Percentiles rank a stretch among this genome's conserved stretches.
These are phyloP conservation scores for Penicillium verhagenii DNA, from an alignment of 495 filamentous ascomycete species.

Conservation along the genomic window DNA sequence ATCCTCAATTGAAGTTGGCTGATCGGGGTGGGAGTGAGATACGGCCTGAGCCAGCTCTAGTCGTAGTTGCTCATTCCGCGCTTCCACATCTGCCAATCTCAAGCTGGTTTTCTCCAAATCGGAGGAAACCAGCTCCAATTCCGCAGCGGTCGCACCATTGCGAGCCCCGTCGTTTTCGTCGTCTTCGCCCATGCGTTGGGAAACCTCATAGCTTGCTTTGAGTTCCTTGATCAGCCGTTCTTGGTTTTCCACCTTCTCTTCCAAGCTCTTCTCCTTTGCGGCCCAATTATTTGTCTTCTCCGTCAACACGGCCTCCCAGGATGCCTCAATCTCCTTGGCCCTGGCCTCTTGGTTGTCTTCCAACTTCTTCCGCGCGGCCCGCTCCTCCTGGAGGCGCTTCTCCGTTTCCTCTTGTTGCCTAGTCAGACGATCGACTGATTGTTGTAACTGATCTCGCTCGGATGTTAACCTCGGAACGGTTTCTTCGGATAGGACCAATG, in stretches of 20 bases:
- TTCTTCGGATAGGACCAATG: conserved; percentile 85
- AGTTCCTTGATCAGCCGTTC: conserved; percentile 90
- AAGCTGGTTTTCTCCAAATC: conserved; percentile 89
- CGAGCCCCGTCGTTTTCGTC: conserved; percentile 58
- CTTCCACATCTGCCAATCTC: conserved; percentile 86
- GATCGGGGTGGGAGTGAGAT: conserved; percentile 65
- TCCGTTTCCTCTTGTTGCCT: conserved; percentile 88
- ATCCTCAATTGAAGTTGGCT: conserved; percentile 64
- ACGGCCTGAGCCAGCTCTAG: conserved; percentile 86
- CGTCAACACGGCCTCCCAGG: conserved; percentile 86
- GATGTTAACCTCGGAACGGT: conserved; percentile 81
- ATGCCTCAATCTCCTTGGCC: conserved; percentile 82
- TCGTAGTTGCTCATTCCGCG: conserved; percentile 89
- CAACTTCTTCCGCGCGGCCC: conserved; percentile 64
- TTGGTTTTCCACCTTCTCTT: conserved; percentile 92
- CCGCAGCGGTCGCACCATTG: conserved; percentile 72
- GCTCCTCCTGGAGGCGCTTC: conserved; percentile 68
- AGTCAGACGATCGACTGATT: conserved; percentile 76
- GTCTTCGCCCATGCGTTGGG: conserved; percentile 77
- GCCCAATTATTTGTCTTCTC: conserved; percentile 98
- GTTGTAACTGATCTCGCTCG: conserved; percentile 84
- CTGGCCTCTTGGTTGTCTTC: conserved; percentile 74
- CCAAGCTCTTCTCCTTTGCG: conserved; percentile 86
- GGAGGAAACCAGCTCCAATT: conserved; percentile 87
- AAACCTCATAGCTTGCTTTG: conserved; percentile 96